Evolutionary conservation across 257 asterid species (phyloP), one percentile per base, ranked within the genome.

Genomic region (Vinca minor): DNA sequence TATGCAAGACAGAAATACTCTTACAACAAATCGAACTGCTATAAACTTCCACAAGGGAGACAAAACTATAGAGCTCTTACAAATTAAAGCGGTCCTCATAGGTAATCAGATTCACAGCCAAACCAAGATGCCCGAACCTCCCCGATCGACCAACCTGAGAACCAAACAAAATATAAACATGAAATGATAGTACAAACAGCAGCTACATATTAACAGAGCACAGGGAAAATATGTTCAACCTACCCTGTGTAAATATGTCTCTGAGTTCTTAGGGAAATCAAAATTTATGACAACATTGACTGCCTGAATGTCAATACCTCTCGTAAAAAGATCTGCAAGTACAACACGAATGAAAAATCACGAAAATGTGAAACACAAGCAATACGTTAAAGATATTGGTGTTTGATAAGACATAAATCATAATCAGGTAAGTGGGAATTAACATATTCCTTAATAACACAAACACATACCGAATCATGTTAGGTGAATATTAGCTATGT

Each of bases 231-330:
- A 47, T 52, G 64, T 62, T 70, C 59, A 65, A 12, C 83, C 32
- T 81, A 86, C 96, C 93, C 96, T 84, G 84, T 89, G 96, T 64
- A 89, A 59, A 63, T 89, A 89, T 49, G 96, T 89, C 71, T 89
- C 96, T 34, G 95, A 72, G 65, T 81, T 89, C 83, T 83, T 89
- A 0, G 95, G 96, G 44, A 89, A 86, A 76, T 88, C 96, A 76
- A 88, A 85, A 73, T 88, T 88, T 76, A 88, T 84, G 31, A 88
- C 94, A 8, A 88, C 96, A 50, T 89, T 89, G 67, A 89, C 96
- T 15, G 96, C 95, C 76, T 89, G 96, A 50, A 89, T 89, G 72
- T 89, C 96, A 61, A 89, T 89, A 49, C 96, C 96, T 76, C 96
- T 83, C 28, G 95, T 89, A 69, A 89, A 89, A 70, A 89, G 76